Conservation (phyloP, 1,284 basidiomycete species). For the Cutaneotrichosporon sp. region DNA sequence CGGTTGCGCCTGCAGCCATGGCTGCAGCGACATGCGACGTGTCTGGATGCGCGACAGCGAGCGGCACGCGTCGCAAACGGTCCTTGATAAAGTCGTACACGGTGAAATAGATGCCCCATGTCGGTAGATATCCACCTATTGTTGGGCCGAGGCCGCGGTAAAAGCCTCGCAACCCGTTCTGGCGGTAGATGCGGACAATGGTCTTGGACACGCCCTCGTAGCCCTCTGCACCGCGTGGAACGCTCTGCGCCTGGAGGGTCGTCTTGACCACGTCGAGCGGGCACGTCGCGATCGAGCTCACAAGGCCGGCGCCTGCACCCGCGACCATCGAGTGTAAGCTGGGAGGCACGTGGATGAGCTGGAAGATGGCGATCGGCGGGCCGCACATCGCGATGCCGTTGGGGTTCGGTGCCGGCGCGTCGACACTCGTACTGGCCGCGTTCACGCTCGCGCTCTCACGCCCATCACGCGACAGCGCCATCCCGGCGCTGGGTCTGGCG, state of each 20-base stretch:
- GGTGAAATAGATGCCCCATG: slow-evolving; percentile 98
- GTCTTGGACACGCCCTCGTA: slow-evolving; percentile 79
- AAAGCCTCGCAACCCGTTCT: slow-evolving; percentile 78
- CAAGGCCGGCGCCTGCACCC: slow-evolving; percentile 69
- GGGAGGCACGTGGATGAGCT: slow-evolving; percentile 30
- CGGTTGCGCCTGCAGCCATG: slow-evolving; percentile 85
- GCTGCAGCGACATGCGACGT: slow-evolving; percentile 76
- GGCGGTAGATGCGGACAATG: slow-evolving; percentile 65
- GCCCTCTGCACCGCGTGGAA: slow-evolving; percentile 63
- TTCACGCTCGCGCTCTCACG: slow-evolving; percentile 33
- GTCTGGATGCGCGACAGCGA: slow-evolving; percentile 28
- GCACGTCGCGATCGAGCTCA: slow-evolving; percentile 91
- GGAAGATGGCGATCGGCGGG: background rate
- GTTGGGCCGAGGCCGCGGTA: slow-evolving; percentile 96
- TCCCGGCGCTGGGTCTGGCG: slow-evolving; percentile 9
- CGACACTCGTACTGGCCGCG: background rate
- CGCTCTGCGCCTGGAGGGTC: slow-evolving; percentile 84
- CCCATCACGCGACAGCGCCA: slow-evolving; percentile 35
- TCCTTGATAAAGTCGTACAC: slow-evolving; percentile 92
- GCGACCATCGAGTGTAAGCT: slow-evolving; percentile 55
- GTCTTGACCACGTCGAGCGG: slow-evolving; percentile 98
- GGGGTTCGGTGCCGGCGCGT: background rate
- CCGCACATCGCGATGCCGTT: slow-evolving; percentile 9
- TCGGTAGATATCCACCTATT: slow-evolving; percentile 88
- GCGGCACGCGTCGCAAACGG: slow-evolving; percentile 61